phyloP scores from a whole-genome alignment of 2,329 filamentous ascomycete genomes.

The Fusarium sp. region DNA sequence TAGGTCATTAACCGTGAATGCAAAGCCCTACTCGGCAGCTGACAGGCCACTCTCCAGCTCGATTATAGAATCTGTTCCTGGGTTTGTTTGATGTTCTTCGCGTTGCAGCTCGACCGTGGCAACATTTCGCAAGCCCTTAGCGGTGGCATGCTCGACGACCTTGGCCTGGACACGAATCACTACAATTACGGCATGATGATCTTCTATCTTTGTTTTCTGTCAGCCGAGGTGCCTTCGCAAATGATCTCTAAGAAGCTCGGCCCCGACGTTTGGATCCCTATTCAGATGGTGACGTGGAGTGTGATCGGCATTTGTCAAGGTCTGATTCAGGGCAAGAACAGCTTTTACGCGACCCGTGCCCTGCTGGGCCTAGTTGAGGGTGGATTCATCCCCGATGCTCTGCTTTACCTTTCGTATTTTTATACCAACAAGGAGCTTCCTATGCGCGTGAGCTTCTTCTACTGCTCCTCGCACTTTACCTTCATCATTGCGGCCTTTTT shows the following conservation, averaged over 20 bases:
- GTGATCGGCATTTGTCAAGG: conserved; percentile 54
- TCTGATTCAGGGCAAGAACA: conserved; percentile 47
- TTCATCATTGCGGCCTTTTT: conserved; percentile 18
- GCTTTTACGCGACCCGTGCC: conserved; percentile 61
- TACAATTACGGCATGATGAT: conserved; percentile 53
- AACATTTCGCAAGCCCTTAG: conserved; percentile 65
- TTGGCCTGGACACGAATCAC: conserved; percentile 60
- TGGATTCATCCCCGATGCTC: conserved; percentile 45
- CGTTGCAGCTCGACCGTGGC: conserved; percentile 65
- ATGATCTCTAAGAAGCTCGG: conserved; percentile 72
- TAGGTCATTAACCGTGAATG: conserved; percentile 39
- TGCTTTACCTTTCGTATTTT: conserved; percentile 78
- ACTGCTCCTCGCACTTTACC: conserved; percentile 59
- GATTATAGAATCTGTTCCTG: conserved; percentile 53
- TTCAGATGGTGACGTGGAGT: conserved; percentile 66
- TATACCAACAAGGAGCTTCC: conserved; percentile 70
- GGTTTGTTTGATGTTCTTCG: conserved; percentile 58
- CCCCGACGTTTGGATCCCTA: conserved; percentile 72
- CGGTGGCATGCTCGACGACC: conserved; percentile 62
- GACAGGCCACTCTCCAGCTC: conserved; percentile 37
- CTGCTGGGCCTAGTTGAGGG: conserved; percentile 50
- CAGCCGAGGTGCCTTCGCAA: conserved; percentile 69
- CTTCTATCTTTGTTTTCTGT: conserved; percentile 51
- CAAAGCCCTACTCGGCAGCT: too few species aligned
- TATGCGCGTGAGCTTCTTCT: conserved; percentile 76